Percentiles rank a stretch among this genome's conserved stretches.
Conservation (phyloP, 2,329 filamentous ascomycete species). For the Nectriaceae sp. region DNA sequence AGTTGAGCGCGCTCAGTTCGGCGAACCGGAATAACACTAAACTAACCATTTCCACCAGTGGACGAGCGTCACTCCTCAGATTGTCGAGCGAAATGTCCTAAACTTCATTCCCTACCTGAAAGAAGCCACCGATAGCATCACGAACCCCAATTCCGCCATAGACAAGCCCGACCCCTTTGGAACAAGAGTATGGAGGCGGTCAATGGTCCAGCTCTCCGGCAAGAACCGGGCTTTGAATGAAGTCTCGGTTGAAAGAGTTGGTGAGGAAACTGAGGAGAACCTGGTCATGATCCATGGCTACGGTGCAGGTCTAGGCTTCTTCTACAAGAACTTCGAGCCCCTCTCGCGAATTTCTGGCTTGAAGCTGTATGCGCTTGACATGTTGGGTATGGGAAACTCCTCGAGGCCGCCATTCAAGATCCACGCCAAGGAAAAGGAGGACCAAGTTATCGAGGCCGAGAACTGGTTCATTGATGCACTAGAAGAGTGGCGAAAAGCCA, state of each 20-base stretch:
- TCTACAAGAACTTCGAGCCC: conserved; percentile 96
- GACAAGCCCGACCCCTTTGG: conserved; percentile 75
- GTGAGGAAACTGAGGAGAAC: conserved; percentile 78
- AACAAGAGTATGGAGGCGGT: conserved; percentile 81
- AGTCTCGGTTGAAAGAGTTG: conserved; percentile 83
- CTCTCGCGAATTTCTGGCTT: conserved; percentile 78
- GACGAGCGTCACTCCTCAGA: conserved; percentile 77
- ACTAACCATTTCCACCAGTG: conserved; percentile 58
- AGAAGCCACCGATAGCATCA: conserved; percentile 69
- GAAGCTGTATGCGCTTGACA: conserved; percentile 90
- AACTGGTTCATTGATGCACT: conserved; percentile 94
- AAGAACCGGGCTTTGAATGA: conserved; percentile 90
- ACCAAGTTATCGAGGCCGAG: conserved; percentile 86
- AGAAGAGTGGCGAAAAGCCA: conserved; percentile 90
- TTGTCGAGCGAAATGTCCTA: conserved; percentile 86
- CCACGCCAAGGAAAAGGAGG: conserved; percentile 75
- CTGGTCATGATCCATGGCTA: conserved; percentile 97
- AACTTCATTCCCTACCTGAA: conserved; percentile 81
- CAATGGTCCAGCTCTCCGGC: conserved; percentile 80
- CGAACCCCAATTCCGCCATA: conserved; percentile 39
- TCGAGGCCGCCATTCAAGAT: conserved; percentile 83
- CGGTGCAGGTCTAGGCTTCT: conserved; percentile 93
- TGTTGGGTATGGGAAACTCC: conserved; percentile 93
- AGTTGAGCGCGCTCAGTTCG: conserved; percentile 41
- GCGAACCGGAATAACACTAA: no score